These are phyloP conservation scores for Vitis rotundifolia DNA, from an alignment of 164 flowering plant genomes.

Conservation along the genomic window DNA sequence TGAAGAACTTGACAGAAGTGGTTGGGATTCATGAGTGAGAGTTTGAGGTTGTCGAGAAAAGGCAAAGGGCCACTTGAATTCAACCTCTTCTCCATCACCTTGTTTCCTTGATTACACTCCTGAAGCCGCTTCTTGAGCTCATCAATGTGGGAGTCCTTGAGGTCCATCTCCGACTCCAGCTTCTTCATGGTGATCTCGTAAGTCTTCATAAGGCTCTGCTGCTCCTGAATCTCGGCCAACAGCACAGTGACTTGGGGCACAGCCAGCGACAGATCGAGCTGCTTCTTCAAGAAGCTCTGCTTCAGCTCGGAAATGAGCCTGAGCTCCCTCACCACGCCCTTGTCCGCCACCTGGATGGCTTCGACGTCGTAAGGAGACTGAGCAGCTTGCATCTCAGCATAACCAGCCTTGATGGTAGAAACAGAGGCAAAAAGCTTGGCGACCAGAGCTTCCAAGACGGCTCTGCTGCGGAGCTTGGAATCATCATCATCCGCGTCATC, in stretches of 20 bases:
- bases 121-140: conserved; percentile 35
- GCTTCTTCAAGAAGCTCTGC: conserved; percentile 55
- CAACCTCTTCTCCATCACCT: conserved; percentile 53
- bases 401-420: conserved; percentile 85
- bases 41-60: conserved; percentile 37
- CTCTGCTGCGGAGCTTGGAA: conserved; percentile 25
- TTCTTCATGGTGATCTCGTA: conserved; percentile 73
- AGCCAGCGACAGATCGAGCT: conserved; percentile 46
- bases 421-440: conserved; percentile 79
- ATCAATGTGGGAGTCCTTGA: conserved; percentile 38
- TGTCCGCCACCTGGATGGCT: conserved; percentile 69
- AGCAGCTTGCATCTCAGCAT: conserved; percentile 85
- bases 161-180: conserved; percentile 44
- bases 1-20: conserved; percentile 61
- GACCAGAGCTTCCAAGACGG: conserved; percentile 63
- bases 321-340: conserved; percentile 66
- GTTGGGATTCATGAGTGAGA: conserved; percentile 41
- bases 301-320: conserved; percentile 68
- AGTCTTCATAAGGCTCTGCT: conserved; percentile 67
- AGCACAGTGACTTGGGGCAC: conserved; percentile 62
- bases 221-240: conserved; percentile 84
- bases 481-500: conserved; percentile 24
- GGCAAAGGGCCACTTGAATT: conserved; percentile 53
- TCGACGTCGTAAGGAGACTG: conserved; percentile 77
- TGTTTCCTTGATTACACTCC: conserved; percentile 32